Evolutionary conservation across 495 filamentous ascomycete genomes (phyloP).

Genomic region (Chaetomium tenue): DNA sequence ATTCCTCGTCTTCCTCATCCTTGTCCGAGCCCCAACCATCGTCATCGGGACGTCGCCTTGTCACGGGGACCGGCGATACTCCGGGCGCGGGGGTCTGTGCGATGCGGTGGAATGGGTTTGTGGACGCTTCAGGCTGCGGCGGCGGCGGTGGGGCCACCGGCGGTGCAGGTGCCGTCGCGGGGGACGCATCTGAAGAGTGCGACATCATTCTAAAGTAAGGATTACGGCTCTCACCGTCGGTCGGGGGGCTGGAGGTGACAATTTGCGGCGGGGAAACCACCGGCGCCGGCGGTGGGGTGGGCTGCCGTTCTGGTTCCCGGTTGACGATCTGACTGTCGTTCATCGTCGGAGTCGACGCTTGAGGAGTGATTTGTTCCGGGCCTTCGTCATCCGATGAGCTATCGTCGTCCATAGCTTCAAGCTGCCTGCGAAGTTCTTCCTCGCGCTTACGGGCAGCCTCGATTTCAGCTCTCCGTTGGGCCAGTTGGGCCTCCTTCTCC

Average conservation of each 20-base stretch:
- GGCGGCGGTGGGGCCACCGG: slow-evolving; percentile 44
- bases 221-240: slow-evolving; percentile 51
- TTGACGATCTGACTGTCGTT: slow-evolving; percentile 51
- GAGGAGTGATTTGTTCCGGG: slow-evolving; percentile 73
- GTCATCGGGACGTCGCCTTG: slow-evolving; percentile 51
- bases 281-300: slow-evolving; percentile 48
- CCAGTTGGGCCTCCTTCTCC: slow-evolving; percentile 82
- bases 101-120: slow-evolving; percentile 95
- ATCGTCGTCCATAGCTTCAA: slow-evolving; percentile 77
- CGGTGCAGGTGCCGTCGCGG: slow-evolving; percentile 44
- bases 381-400: slow-evolving; percentile 87
- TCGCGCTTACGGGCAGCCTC: slow-evolving; percentile 87
- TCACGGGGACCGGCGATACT: slow-evolving; percentile 35
- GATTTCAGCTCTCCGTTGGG: slow-evolving; percentile 85
- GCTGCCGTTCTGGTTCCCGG: slow-evolving; percentile 50
- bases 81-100: slow-evolving; percentile 57
- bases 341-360: slow-evolving; percentile 75
- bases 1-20: slow-evolving; percentile 68
- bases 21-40: slow-evolving; percentile 89
- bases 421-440: slow-evolving; percentile 78
- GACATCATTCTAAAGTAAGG: slow-evolving; percentile 54
- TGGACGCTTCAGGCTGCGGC: slow-evolving; percentile 59
- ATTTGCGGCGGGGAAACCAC: slow-evolving; percentile 44
- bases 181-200: slow-evolving; percentile 46
- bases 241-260: slow-evolving; percentile 49